Evolutionary conservation across 1,284 basidiomycete genomes (phyloP).

Genomic region (Ustilago trichophora): DNA sequence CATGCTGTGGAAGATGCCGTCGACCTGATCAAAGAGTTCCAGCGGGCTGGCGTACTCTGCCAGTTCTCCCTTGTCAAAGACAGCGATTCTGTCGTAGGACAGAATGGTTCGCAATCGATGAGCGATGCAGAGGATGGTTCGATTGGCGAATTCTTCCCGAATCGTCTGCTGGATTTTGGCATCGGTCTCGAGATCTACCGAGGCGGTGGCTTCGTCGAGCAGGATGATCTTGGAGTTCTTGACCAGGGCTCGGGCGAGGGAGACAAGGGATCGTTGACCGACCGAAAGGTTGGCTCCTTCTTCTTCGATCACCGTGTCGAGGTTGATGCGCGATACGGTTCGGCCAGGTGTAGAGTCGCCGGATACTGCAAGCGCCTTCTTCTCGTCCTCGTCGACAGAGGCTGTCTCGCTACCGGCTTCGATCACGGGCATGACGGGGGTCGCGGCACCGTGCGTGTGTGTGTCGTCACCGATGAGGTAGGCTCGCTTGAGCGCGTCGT

Average conservation of each 20-base stretch:
- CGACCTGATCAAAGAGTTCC: slow-evolving; percentile 71
- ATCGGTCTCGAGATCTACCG: slow-evolving; percentile 80
- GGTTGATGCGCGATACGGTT: slow-evolving; percentile 53
- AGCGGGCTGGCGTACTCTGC: slow-evolving; percentile 78
- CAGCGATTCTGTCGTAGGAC: slow-evolving; percentile 80
- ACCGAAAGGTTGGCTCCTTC: slow-evolving; percentile 65
- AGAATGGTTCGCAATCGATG: slow-evolving; percentile 80
- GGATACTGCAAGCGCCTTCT: slow-evolving; percentile 17
- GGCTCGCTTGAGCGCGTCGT: slow-evolving; percentile 65
- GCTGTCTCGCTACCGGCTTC: slow-evolving; percentile 15
- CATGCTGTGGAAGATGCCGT: slow-evolving; percentile 75
- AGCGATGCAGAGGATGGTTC: slow-evolving; percentile 81
- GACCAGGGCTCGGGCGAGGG: slow-evolving; percentile 66
- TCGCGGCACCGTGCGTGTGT: slow-evolving; percentile 39
- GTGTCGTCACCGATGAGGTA: slow-evolving; percentile 59
- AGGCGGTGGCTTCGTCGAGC: slow-evolving; percentile 80
- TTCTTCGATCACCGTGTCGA: slow-evolving; percentile 63
- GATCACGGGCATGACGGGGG: slow-evolving; percentile 20
- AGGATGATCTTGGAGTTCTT: slow-evolving; percentile 56
- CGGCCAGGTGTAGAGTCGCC: slow-evolving; percentile 23
- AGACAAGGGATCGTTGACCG: slow-evolving; percentile 67
- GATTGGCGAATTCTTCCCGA: slow-evolving; percentile 78
- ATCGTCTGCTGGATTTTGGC: slow-evolving; percentile 87
- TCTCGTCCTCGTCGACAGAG: slow-evolving; percentile 31
- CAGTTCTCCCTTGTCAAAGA: slow-evolving; percentile 78